Conservation (phyloP, 2,329 filamentous ascomycete species). For the Phialophora tarda region DNA sequence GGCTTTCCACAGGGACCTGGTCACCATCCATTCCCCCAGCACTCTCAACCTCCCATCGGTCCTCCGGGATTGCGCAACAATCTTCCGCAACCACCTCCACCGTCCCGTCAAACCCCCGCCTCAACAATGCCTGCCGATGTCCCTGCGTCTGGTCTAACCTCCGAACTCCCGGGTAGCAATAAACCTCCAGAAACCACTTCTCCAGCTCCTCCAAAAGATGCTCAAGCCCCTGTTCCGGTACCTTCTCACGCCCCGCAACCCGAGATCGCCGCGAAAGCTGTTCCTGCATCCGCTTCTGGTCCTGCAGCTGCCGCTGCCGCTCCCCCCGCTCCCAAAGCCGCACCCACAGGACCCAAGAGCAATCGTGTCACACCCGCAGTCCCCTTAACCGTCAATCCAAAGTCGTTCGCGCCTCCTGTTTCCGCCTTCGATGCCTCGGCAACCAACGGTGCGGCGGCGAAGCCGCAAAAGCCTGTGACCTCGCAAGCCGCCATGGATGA, state of each 20-base stretch:
- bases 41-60: slow-evolving; percentile 61
- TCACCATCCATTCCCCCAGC: slow-evolving; percentile 55
- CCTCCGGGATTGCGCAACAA: slow-evolving; percentile 56
- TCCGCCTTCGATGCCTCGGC: slow-evolving; percentile 42
- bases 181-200: slow-evolving; percentile 48
- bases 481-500: slow-evolving; percentile 51
- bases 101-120: slow-evolving; percentile 39
- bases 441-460: slow-evolving; percentile 42
- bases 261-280: slow-evolving; percentile 38
- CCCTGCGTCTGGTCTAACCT: slow-evolving; percentile 46
- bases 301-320: slow-evolving; percentile 32
- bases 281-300: slow-evolving; percentile 17
- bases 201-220: slow-evolving; percentile 39
- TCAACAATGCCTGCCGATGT: slow-evolving; percentile 37
- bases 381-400: slow-evolving; percentile 47
- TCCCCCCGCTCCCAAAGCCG: slow-evolving; percentile 30
- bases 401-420: slow-evolving; percentile 46
- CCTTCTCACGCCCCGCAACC: slow-evolving; percentile 40
- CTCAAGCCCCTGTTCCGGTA: slow-evolving; percentile 32
- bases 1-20: slow-evolving; percentile 73
- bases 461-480: slow-evolving; percentile 34
- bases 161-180: slow-evolving; percentile 52
- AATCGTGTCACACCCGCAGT: slow-evolving; percentile 55
- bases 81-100: slow-evolving; percentile 43
- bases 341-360: slow-evolving; percentile 45